Conservation (phyloP, 2,329 filamentous ascomycete genomes). For the Venturia pyrina region DNA sequence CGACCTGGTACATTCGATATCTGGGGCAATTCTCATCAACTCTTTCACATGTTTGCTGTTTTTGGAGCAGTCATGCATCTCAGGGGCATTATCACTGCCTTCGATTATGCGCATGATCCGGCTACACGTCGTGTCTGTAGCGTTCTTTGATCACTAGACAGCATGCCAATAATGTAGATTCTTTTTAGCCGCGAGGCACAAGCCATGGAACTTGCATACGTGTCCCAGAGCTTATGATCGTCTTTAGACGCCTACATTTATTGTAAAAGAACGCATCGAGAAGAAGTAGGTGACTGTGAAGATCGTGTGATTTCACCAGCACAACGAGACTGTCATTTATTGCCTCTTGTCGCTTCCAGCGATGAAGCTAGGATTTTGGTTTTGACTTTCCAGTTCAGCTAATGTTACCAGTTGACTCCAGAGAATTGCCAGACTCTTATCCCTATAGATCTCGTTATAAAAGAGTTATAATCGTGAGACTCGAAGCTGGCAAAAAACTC, state of each 20-base stretch:
- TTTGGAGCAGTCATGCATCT: conserved; percentile 68
- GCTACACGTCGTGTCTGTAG: neutral
- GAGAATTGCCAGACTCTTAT: too few species aligned
- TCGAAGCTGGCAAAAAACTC: too few species aligned
- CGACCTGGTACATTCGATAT: conserved; percentile 70
- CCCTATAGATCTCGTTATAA: too few species aligned
- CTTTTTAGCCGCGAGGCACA: neutral
- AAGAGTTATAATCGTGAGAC: too few species aligned
- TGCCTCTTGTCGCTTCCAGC: neutral
- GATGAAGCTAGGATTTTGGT: too few species aligned
- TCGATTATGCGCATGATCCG: conserved; percentile 59
- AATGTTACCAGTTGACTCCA: too few species aligned
- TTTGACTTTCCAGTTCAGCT: too few species aligned
- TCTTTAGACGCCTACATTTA: neutral
- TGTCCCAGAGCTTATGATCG: neutral
- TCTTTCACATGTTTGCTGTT: conserved; percentile 78
- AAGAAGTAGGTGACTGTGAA: neutral
- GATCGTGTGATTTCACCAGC: too few species aligned
- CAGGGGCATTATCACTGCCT: conserved; percentile 64
- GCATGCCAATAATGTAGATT: neutral
- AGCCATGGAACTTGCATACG: neutral
- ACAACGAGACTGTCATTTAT: neutral
- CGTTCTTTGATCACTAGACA: neutral
- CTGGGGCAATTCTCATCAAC: conserved; percentile 79
- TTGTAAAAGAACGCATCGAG: neutral